Evolutionary conservation across 495 filamentous ascomycete species (phyloP), one percentile per base, ranked within the genome.

Genomic region (Cudoniella acicularis): DNA sequence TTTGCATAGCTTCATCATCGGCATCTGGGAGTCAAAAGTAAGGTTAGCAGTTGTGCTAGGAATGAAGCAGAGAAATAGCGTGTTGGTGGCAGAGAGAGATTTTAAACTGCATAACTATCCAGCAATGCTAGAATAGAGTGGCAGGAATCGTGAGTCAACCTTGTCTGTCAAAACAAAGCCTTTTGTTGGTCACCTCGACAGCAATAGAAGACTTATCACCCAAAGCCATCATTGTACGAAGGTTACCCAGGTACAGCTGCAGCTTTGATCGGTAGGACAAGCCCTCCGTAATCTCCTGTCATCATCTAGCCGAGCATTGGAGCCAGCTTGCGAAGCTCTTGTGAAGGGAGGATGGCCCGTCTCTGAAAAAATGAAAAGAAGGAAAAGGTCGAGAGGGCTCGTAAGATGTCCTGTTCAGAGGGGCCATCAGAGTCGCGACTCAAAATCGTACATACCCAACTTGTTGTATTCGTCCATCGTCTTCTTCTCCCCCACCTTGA

Each of bases 401-500:
- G 4, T 4, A 13, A 36, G 30, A 36, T 36, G 6, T 36, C 6
- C 6, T 36, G 13, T 13, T 4, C 30, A 36, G 13, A 36, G 13
- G 4, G 4, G 6, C 13, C 6, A 13, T 36, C 30, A 25, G 9
- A 52, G 17, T 17, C 4, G 52, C 43, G 46, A 42, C 1, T n/a
- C 36, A 41, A 42, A 50, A 26, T 22, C 18, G 6, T 41, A 66
- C 89, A 70, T 77, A 97, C 94, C 94, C 72, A 98, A 86, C 67
- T 96, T 75, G 59, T 88, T 76, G 74, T 96, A 96, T 73, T 96
- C 91, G 56, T 91, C 86, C 63, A 98, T 80, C 59, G 90, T 92
- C 83, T 97, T 96, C 85, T 96, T 96, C 83, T 96, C 91, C 63
- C 91, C 91, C 63, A 97, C 87, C 82, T 94, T 96, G 86, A 95